phyloP scores from a whole-genome alignment of 352 stramenopile genomes.

The Pythium brassicae region DNA sequence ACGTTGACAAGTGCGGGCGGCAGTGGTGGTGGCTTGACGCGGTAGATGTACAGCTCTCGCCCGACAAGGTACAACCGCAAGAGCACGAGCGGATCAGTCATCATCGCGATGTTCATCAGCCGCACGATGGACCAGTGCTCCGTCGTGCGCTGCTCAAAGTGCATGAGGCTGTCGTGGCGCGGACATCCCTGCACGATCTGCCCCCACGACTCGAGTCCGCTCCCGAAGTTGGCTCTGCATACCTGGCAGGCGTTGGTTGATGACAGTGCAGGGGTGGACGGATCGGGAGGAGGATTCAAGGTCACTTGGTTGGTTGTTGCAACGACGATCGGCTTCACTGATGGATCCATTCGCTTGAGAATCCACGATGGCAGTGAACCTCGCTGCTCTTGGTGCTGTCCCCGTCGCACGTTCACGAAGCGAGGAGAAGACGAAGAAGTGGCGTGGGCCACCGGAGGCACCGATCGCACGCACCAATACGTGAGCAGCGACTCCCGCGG shows the following conservation, averaged over 20 bases:
- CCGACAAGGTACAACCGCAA: conserved; percentile 17
- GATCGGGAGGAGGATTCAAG: background rate
- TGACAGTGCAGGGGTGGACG: too few species aligned
- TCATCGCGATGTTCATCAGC: conserved; percentile 40
- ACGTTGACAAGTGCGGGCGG: background rate
- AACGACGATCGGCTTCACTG: too few species aligned
- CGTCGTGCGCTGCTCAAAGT: conserved; percentile 15
- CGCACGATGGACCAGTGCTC: conserved; percentile 23
- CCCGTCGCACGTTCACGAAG: too few species aligned
- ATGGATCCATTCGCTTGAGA: background rate
- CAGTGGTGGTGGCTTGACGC: conserved; percentile 5
- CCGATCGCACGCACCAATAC: conserved; percentile 9
- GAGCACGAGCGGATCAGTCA: conserved; percentile 25
- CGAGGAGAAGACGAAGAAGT: too few species aligned
- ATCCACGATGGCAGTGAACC: background rate
- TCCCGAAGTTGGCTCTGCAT: conserved; percentile 1
- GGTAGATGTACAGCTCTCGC: conserved; percentile 17
- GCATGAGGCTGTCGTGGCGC: conserved; percentile 13
- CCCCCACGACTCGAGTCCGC: background rate
- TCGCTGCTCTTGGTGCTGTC: too few species aligned
- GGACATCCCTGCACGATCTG: conserved; percentile 11
- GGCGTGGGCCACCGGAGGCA: too few species aligned
- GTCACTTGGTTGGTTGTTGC: background rate
- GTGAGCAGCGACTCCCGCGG: conserved; percentile 1
- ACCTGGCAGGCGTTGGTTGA: background rate